Evolutionary conservation across 2,329 filamentous ascomycete species (phyloP).

Genomic region (Xylariaceae sp.): DNA sequence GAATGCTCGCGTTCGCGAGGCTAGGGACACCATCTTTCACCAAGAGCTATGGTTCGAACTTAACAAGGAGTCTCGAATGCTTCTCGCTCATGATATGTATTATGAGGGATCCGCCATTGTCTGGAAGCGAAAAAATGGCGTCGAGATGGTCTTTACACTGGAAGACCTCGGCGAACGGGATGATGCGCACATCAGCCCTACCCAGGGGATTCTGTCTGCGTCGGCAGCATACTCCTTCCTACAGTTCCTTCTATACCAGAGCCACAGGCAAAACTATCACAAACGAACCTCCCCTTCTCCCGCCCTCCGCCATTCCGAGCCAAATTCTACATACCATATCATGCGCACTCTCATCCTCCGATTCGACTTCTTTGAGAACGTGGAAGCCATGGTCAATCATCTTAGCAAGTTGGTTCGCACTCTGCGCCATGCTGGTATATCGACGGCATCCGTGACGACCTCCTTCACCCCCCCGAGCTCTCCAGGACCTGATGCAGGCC

Average conservation of each 20-base stretch:
- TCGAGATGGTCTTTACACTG: conserved; percentile 63
- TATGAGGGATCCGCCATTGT: conserved; percentile 54
- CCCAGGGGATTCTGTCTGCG: conserved; percentile 49
- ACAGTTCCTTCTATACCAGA: conserved; percentile 70
- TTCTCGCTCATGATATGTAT: conserved; percentile 66
- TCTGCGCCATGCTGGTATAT: conserved; percentile 43
- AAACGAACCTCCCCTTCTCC: conserved; percentile 56
- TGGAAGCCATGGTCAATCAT: conserved; percentile 36
- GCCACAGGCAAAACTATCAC: conserved; percentile 70
- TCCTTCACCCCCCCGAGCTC: conserved; percentile 32
- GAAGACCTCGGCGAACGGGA: conserved; percentile 51
- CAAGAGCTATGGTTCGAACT: conserved; percentile 91
- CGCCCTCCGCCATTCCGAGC: conserved; percentile 33
- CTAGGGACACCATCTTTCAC: conserved; percentile 72
- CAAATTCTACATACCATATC: conserved; percentile 42
- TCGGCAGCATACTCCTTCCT: conserved; percentile 61
- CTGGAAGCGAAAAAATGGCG: conserved; percentile 47
- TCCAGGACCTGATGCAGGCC: conserved; percentile 19
- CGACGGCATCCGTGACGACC: conserved; percentile 38
- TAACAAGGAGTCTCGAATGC: conserved; percentile 68
- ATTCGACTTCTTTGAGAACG: conserved; percentile 38
- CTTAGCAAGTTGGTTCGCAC: conserved; percentile 39
- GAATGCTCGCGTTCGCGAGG: conserved; percentile 65
- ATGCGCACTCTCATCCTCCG: conserved; percentile 48
- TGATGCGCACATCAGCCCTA: conserved; percentile 30